Evolutionary conservation across 2,329 filamentous ascomycete species (phyloP), one percentile per base, ranked within the genome.

Genomic region (Phyllosticta citriasiana): DNA sequence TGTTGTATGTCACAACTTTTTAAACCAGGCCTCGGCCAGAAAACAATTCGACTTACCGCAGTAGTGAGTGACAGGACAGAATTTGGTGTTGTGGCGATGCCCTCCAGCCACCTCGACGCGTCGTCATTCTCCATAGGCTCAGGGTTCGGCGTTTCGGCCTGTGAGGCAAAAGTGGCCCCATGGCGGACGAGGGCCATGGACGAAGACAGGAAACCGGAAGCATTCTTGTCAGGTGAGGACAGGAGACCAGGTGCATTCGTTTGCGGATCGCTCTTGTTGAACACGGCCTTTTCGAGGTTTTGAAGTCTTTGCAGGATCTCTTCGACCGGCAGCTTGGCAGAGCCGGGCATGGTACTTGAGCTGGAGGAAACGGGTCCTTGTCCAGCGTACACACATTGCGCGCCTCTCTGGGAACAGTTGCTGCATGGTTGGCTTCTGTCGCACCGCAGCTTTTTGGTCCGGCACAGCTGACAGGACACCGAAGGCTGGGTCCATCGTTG

Each of bases 401-500:
- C 40, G 40, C 40, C n/a, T n/a, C 40, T 47, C 40, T 16, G 12
- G 4, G 52, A 14, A 8, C 58, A 60, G 19, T 60, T 60, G 24
- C 33, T 24, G 53, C 58, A 60, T 10, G 58, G 58, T 14, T 60
- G 53, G 7, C 50, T 53, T 8, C 58, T 53, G 53, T 55, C 40
- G 27, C 58, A 60, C 16, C 53, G 53, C 16, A 60, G 33, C 53
- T 60, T 60, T 51, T 60, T 60, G 22, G 53, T 26, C 25, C 58
- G 25, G 19, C 58, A 60, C 10, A 56, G 58, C 53, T 60, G 58
- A 40, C 58, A 60, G 4, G 58, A 55, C 12, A 60, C 66, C 57
- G n/a, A 66, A 68, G 10, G 65, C 67, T 51, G 68, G 16, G 40
- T 47, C 40, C 40, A 47, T n/a, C 40, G 16, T 47, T 47, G 40